Conservation (phyloP, 1,284 basidiomycete genomes). For the Pseudozyma sp. region DNA sequence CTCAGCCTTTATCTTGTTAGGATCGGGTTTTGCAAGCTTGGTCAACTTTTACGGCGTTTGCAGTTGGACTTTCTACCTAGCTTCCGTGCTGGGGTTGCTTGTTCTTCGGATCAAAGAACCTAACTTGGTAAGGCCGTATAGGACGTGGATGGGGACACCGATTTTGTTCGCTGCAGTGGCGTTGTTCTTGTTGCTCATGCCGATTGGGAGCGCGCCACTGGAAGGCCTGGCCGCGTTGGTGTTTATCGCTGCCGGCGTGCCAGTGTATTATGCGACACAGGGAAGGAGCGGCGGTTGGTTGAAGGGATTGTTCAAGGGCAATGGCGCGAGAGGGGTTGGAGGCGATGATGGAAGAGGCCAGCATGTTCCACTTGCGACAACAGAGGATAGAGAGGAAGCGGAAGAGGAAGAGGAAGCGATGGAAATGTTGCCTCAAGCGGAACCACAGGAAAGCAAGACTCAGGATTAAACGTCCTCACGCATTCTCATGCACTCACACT, state of each 20-base stretch:
- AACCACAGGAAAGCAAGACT: not conserved
- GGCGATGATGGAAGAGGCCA: conserved; percentile 27
- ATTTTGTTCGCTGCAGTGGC: conserved; percentile 90
- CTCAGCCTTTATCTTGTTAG: conserved; percentile 59
- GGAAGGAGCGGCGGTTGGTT: conserved; percentile 9
- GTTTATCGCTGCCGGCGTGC: conserved; percentile 60
- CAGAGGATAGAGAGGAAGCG: conserved; percentile 9
- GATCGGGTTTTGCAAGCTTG: conserved; percentile 71
- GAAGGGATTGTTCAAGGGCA: conserved; percentile 6
- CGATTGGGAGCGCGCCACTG: conserved; percentile 89
- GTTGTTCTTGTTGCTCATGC: conserved; percentile 92
- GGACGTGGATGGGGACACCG: conserved; percentile 88
- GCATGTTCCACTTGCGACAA: conserved; percentile 29
- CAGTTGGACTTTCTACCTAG: conserved; percentile 64
- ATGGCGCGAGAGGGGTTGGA: not conserved
- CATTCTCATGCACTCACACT: conserved; percentile 1
- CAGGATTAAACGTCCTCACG: conserved; percentile 1
- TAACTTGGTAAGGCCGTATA: conserved; percentile 77
- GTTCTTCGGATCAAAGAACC: conserved; percentile 92
- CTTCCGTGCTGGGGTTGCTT: conserved; percentile 79
- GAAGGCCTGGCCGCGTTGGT: conserved; percentile 71
- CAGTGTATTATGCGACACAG: conserved; percentile 63
- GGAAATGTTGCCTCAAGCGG: conserved; percentile 52
- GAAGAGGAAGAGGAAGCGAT: conserved; percentile 51
- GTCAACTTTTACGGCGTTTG: conserved; percentile 72